A percentile compares a stretch with the other conserved stretches of the same genome.
These are phyloP conservation scores for Astragalus membranaceus DNA, from an alignment of 306 rosid species.

Conservation along the genomic window DNA sequence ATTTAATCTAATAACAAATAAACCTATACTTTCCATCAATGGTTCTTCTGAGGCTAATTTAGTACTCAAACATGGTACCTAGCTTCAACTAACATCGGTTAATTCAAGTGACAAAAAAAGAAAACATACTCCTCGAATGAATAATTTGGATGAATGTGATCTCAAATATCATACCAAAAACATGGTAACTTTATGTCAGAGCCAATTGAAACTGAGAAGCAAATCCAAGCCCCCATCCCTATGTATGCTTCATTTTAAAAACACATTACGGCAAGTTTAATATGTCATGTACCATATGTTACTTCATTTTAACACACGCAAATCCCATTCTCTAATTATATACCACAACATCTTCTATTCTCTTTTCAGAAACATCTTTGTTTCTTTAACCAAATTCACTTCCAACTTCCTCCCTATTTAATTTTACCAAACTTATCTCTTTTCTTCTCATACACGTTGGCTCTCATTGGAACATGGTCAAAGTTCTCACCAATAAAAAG, in stretches of 20 bases:
- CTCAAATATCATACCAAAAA: neutral
- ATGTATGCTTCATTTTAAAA: neutral
- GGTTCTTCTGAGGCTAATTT: neutral
- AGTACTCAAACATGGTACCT: too few species aligned
- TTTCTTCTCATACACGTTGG: neutral
- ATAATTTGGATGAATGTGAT: too few species aligned
- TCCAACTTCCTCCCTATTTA: slow-evolving; percentile 25
- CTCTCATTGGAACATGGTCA: neutral
- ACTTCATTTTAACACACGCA: slow-evolving; percentile 27
- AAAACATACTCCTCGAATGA: too few species aligned
- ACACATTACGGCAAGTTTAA: slow-evolving; percentile 27
- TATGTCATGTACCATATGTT: neutral
- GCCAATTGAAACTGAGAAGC: neutral
- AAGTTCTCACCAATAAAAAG: too few species aligned
- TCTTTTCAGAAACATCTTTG: neutral
- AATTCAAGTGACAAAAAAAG: neutral
- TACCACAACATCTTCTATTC: neutral
- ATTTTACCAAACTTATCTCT: neutral
- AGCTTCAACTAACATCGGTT: neutral
- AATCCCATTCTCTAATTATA: slow-evolving; percentile 10
- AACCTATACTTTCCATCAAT: too few species aligned
- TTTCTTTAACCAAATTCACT: slow-evolving; percentile 17
- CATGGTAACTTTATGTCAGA: neutral
- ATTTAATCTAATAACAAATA: neutral
- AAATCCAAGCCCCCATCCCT: slow-evolving; percentile 24